Evolutionary conservation across 1,139 yeast genomes (phyloP).

Genomic region (Lodderomyces pseudojiufengensis): DNA sequence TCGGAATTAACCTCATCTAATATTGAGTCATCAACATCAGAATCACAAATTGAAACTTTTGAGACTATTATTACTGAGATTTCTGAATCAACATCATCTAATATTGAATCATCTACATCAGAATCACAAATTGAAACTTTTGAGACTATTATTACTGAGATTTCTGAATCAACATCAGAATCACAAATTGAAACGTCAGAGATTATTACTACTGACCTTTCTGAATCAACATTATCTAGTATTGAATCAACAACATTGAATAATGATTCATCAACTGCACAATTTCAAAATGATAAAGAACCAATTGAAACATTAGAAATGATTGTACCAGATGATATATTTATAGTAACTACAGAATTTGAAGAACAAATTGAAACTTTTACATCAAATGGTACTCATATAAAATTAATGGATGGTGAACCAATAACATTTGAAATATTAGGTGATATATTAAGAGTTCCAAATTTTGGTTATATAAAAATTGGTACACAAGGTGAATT

Average conservation of each 20-base stretch:
- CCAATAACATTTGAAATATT: constrained; percentile 1
- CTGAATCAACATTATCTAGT: not conserved
- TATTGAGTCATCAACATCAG: too few relatives aligned
- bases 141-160: not conserved
- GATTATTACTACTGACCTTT: too few relatives aligned
- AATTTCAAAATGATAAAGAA: too few relatives aligned
- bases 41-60: too few relatives aligned
- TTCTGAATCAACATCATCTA: not conserved
- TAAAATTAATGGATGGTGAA: constrained; percentile 4
- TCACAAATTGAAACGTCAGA: not conserved
- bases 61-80: not conserved
- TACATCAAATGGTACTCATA: constrained; percentile 5
- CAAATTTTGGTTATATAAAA: constrained; percentile 1
- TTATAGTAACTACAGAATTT: too few relatives aligned
- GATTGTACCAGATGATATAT: too few relatives aligned
- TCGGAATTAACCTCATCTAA: too few relatives aligned
- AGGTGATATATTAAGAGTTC: constrained; percentile 1
- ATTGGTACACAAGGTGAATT: constrained; percentile 1
- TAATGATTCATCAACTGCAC: not conserved
- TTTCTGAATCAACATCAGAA: not conserved
- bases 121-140: not conserved
- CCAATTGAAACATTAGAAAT: too few relatives aligned
- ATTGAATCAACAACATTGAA: not conserved
- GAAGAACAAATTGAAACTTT: not conserved
- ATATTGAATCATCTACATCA: not conserved